Evolutionary conservation across 2,329 filamentous ascomycete species (phyloP), one percentile per base, ranked within the genome.

Genomic region (Diplodia mutila): DNA sequence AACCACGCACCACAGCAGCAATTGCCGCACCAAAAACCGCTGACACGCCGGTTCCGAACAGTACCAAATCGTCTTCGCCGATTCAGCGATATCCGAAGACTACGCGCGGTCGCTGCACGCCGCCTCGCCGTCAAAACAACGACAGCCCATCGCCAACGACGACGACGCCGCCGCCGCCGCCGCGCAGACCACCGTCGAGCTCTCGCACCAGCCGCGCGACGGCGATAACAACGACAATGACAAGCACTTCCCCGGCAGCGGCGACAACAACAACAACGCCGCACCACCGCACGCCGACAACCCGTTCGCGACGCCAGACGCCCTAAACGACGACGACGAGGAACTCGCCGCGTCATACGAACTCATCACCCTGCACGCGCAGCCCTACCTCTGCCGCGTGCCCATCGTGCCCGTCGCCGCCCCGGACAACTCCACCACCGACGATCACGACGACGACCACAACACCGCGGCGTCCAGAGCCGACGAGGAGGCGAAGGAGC

Each of bases 321-420:
- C n/a, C n/a, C n/a, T n/a, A n/a, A n/a, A n/a, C 42, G 68, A 65
- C 29, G 32, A 42, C 12, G 66, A 70, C 12, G 65, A 65, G 59
- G 65, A 73, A 73, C 70, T 76, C 72, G 48, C 81, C 75, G 67
- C 75, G 75, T 76, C 77, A 18, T 94, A 94, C 78, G 91, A 97
- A 79, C 82, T 91, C 63, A 89, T 97, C 82, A 87, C 88, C 66
- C 83, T 94, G 67, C 82, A 89, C 16, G 87, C 87, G 0, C 86
- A 89, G 69, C 87, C 86, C 53, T 97, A 94, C 74, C 86, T 97
- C n/a, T 97, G 94, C 81, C 88, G 90, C 54, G 91, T 97, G 54
- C 94, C 94, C 1, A 81, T 88, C 25, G 85, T 95, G 61, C 84
- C 88, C 51, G 83, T 86, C 0, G 79, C 85, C 0, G 80, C 70